A percentile compares a stretch with the other conserved stretches of the same genome.
These are phyloP conservation scores for Syzygium oleosum DNA, from an alignment of 345 rosid genomes.

Conservation along the genomic window DNA sequence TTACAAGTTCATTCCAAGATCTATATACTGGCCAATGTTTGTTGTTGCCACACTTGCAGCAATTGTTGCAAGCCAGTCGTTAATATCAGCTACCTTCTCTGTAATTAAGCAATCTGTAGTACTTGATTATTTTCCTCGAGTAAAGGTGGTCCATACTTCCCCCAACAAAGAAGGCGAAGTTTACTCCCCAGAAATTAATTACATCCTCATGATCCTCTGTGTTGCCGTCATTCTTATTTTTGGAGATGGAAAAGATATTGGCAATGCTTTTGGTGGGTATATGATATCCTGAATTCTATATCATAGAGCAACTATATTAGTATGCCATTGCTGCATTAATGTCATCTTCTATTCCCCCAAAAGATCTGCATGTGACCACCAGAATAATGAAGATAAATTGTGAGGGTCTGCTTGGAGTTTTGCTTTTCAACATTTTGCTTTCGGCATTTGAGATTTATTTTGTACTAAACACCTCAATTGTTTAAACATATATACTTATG, in stretches of 20 bases:
- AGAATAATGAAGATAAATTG: neutral
- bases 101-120: slow-evolving; percentile 85
- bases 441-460: neutral
- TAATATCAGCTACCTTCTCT: slow-evolving; percentile 87
- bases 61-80: slow-evolving; percentile 78
- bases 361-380: neutral
- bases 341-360: neutral
- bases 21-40: slow-evolving; percentile 81
- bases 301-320: neutral
- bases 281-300: neutral
- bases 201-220: slow-evolving; percentile 78
- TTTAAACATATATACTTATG: neutral
- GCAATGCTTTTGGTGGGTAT: slow-evolving; percentile 70
- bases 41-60: slow-evolving; percentile 69
- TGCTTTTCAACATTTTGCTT: neutral
- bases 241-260: slow-evolving; percentile 76
- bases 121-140: slow-evolving; percentile 81
- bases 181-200: slow-evolving; percentile 83
- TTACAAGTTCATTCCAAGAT: slow-evolving; percentile 66
- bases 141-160: slow-evolving; percentile 85
- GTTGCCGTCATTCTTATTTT: slow-evolving; percentile 69
- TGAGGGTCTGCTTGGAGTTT: neutral
- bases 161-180: slow-evolving; percentile 75
- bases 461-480: neutral
- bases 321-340: neutral